Percentiles rank a stretch among this genome's conserved stretches.
Evolutionary conservation across 2,329 filamentous ascomycete genomes (phyloP).

Genomic region (Sporothrix luriei): DNA sequence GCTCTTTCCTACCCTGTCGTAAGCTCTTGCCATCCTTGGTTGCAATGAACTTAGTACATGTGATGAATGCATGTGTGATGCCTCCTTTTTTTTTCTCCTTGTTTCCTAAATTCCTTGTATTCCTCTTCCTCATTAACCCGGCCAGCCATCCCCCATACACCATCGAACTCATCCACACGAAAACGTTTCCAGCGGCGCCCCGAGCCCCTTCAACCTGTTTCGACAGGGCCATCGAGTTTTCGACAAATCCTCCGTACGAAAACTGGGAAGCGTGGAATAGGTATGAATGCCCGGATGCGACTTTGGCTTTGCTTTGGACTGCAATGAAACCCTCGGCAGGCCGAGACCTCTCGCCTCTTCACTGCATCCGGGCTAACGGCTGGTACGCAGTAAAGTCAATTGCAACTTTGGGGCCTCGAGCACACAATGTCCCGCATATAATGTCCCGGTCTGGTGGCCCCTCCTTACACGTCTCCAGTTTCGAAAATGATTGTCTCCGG

Average conservation of each 20-base stretch:
- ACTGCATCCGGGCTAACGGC: not conserved
- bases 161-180: not conserved
- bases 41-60: conserved; percentile 6
- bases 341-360: not conserved
- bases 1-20: conserved; percentile 17
- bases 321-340: not conserved
- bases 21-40: not conserved
- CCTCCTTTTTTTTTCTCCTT: not conserved
- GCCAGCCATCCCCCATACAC: not conserved
- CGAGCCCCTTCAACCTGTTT: not conserved
- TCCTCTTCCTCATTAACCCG: not conserved
- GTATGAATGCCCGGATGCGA: not conserved
- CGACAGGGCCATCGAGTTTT: conserved; percentile 2
- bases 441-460: conserved; percentile 9
- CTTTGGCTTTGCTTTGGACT: not conserved
- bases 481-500: not conserved
- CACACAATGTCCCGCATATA: not conserved
- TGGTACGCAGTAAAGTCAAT: not conserved
- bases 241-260: not conserved
- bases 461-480: not conserved
- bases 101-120: not conserved
- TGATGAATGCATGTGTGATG: not conserved
- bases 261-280: too few relatives aligned
- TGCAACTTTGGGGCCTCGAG: too few relatives aligned
- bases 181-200: not conserved